Base-by-base conservation (phyloP, 1,284 basidiomycete species). In the Heterobasidion occidentale region DNA sequence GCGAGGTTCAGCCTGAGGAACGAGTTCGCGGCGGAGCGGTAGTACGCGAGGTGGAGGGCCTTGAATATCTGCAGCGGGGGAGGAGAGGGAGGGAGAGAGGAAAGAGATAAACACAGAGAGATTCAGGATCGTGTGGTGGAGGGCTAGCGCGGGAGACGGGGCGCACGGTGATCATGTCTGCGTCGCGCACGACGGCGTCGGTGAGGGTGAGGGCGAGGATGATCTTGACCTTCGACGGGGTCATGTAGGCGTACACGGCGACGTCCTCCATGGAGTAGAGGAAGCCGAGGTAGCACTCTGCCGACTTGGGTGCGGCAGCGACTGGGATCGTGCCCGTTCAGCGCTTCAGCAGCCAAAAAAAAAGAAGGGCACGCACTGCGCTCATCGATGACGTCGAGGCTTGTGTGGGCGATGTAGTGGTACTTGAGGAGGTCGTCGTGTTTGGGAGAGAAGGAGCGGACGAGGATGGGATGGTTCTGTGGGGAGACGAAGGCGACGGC, bases 231-330 rank as follows among this genome's bases (percentile, higher is more conserved):
- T 85, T 89, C 62, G 88, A 71, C 7, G 90, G 88, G 9, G 90
- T 91, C 55, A 92, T 80, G 69, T 90, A 92, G 17, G 89, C 90
- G 67, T 92, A 91, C 8, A 90, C 88, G 2, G 87, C 88, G 46
- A 88, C 81, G 62, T 91, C 89, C 68, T 92, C 90, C 76, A 92
- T 84, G 33, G 84, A 78, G 66, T 90, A 90, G 35, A 92, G 68
- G 56, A 92, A 74, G 8, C 88, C 89, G 52, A 91, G 76, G 64
- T 90, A 92, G 67, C 86, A 86, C 46, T 91, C 88, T 5, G 74
- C 74, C 17, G 78, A 71, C 68, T 90, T 89, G 53, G 75, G 73
- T 17, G 71, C 71, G 19, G 77, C 71, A 38, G 72, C 71, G 50
- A 76, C 83, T 86, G 63, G 48, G 55, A 58, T 33, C 45, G 56